Percentiles rank a stretch among this genome's conserved stretches.
Conservation (phyloP, 352 stramenopile species). For the Phytophthora pluvialis region DNA sequence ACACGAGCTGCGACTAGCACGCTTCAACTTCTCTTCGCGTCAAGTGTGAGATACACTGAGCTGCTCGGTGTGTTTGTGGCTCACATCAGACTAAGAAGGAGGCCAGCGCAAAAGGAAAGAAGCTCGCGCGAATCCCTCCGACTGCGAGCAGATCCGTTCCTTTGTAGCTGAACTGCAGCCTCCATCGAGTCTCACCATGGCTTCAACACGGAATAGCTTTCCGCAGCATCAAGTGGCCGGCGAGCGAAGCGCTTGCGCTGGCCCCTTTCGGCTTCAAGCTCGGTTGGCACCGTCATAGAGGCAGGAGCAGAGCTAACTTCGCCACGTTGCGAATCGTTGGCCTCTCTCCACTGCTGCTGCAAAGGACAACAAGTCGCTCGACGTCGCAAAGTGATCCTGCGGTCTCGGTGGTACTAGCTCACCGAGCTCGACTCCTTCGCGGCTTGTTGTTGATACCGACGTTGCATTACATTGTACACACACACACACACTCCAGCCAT, state of each 20-base stretch:
- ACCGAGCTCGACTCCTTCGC: not conserved
- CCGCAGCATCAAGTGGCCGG: slow-evolving; percentile 18
- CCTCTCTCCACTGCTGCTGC: not conserved
- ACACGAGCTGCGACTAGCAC: not conserved
- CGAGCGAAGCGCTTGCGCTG: slow-evolving; percentile 16
- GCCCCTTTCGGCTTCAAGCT: slow-evolving; percentile 22
- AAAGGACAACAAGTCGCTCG: not conserved
- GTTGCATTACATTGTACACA: slow-evolving; percentile 3
- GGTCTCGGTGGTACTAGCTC: slow-evolving; percentile 1
- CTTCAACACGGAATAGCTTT: slow-evolving; percentile 12
- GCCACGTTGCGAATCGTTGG: slow-evolving; percentile 9
- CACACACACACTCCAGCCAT: not conserved
- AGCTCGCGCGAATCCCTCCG: not conserved
- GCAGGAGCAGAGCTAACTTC: slow-evolving; percentile 13
- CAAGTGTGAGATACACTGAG: too few relatives aligned
- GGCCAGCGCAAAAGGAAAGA: not conserved
- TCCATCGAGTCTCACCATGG: slow-evolving; percentile 19
- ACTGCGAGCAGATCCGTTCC: slow-evolving; percentile 31
- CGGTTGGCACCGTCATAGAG: slow-evolving; percentile 13
- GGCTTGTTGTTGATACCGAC: not conserved
- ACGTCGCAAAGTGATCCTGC: not conserved
- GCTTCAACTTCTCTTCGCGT: slow-evolving; percentile 4
- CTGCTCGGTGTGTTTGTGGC: not conserved
- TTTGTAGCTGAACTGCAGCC: slow-evolving; percentile 20
- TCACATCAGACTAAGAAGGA: slow-evolving; percentile 7